Evolutionary conservation across 768 basidiomycete species (phyloP).

Genomic region (Naematelia aurantialba): DNA sequence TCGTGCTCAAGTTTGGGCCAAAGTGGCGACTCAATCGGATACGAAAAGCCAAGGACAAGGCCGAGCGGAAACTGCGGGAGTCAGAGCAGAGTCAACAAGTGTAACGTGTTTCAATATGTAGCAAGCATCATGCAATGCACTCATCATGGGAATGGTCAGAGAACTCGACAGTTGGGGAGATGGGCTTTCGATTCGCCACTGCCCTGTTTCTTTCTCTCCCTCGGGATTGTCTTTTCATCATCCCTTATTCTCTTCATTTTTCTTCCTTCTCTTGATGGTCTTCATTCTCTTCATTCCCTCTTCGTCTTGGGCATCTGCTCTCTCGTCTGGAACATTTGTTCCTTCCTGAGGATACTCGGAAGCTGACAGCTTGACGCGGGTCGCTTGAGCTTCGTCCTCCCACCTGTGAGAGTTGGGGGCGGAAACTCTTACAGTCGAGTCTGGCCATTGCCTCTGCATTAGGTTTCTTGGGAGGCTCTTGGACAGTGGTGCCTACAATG

Average conservation of each 20-base stretch:
- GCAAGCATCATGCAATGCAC: no score
- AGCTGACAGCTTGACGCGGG: no score
- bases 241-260: not conserved
- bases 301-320: not conserved
- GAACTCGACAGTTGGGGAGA: no score
- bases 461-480: no score
- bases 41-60: conserved; percentile 6
- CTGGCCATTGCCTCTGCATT: no score
- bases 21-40: conserved; percentile 6
- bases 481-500: conserved; percentile 4
- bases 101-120: not conserved
- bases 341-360: no score
- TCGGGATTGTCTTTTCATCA: no score
- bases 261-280: not conserved
- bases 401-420: no score
- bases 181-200: not conserved
- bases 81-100: not conserved
- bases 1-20: conserved; percentile 31
- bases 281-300: conserved; percentile 4
- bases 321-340: no score
- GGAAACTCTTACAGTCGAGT: no score
- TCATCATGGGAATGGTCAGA: no score
- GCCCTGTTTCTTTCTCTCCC: not conserved
- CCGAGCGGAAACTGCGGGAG: conserved; percentile 6
- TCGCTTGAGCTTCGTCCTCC: no score